Conservation (phyloP, 306 rosid genomes). For the Cyclanthera cordifolia region DNA sequence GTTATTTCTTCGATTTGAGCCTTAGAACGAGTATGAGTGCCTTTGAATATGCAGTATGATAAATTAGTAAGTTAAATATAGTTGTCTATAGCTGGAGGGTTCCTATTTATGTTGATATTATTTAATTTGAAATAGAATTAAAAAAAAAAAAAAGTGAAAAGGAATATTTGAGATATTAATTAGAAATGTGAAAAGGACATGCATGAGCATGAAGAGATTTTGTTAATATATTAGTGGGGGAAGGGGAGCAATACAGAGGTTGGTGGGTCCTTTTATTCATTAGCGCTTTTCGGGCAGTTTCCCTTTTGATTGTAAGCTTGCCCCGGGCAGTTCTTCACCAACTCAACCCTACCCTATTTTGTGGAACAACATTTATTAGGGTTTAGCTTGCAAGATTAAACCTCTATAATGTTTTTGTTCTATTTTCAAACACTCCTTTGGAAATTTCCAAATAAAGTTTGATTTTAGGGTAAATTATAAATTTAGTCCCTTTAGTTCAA, state of each 20-base stretch:
- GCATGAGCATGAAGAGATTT: constrained; percentile 31
- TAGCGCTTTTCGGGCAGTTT: neutral
- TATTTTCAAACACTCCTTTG: too few relatives aligned
- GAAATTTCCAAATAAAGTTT: too few relatives aligned
- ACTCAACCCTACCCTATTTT: neutral
- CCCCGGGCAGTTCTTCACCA: neutral
- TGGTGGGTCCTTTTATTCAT: constrained; percentile 5
- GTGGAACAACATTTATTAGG: too few relatives aligned
- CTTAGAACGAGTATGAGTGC: too few relatives aligned
- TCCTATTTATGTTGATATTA: neutral
- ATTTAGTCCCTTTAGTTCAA: too few relatives aligned
- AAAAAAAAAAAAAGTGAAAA: neutral
- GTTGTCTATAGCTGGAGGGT: too few relatives aligned
- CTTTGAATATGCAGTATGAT: too few relatives aligned
- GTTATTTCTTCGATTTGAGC: too few relatives aligned
- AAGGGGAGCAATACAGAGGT: neutral
- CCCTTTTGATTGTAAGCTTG: neutral
- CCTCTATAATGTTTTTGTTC: too few relatives aligned
- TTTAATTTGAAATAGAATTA: neutral
- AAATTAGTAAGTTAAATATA: too few relatives aligned
- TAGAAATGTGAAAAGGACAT: constrained; percentile 75
- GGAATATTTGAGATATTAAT: constrained; percentile 27
- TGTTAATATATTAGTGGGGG: neutral
- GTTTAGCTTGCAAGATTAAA: too few relatives aligned
- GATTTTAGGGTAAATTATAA: too few relatives aligned